Conservation (phyloP, 2,329 filamentous ascomycete genomes). For the Waltergamsia citrina region DNA sequence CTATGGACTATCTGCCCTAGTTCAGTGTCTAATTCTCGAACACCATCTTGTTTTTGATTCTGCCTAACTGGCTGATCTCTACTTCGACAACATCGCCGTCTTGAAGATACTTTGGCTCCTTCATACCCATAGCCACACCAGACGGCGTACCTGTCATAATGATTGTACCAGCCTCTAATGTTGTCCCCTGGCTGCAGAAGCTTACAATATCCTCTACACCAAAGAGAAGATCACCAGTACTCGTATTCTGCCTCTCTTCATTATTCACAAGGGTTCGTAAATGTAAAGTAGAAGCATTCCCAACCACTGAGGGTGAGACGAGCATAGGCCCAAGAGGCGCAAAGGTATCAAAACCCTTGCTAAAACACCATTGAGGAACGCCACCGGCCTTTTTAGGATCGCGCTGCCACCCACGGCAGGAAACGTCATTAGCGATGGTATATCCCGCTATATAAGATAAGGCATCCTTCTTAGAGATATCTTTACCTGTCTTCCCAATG, state of each 20-base stretch:
- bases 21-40: slow-evolving; percentile 19
- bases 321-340: slow-evolving; percentile 43
- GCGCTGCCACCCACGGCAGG: slow-evolving; percentile 40
- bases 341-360: slow-evolving; percentile 45
- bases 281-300: slow-evolving; percentile 15
- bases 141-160: slow-evolving; percentile 38
- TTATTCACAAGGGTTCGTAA: slow-evolving; percentile 37
- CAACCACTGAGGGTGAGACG: slow-evolving; percentile 18
- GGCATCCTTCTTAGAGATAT: slow-evolving; percentile 34
- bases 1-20: not conserved
- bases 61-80: slow-evolving; percentile 23
- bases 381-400: slow-evolving; percentile 32
- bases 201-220: slow-evolving; percentile 33
- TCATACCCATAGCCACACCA: slow-evolving; percentile 36
- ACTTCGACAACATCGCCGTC: slow-evolving; percentile 33
- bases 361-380: slow-evolving; percentile 43
- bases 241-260: slow-evolving; percentile 36
- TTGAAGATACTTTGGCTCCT: slow-evolving; percentile 29
- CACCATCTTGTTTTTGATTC: slow-evolving; percentile 26
- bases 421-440: slow-evolving; percentile 40
- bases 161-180: slow-evolving; percentile 38
- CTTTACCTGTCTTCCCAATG: slow-evolving; percentile 41
- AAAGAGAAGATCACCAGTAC: slow-evolving; percentile 39
- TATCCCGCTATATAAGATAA: slow-evolving; percentile 37
- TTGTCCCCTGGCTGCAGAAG: slow-evolving; percentile 38